phyloP scores from a whole-genome alignment of 1,284 basidiomycete genomes.

The Leccinum pachyderme region DNA sequence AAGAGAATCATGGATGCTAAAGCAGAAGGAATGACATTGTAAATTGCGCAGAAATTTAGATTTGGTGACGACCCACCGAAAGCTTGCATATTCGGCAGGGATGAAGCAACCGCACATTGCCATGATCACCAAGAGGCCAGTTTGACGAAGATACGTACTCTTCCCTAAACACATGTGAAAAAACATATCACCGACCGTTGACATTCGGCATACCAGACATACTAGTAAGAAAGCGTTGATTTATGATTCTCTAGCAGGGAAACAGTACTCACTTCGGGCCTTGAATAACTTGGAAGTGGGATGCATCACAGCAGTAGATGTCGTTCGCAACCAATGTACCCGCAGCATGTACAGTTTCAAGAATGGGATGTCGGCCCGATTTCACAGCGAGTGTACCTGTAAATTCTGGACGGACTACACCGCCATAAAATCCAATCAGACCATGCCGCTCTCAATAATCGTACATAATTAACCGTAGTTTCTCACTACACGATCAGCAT shows the following conservation, averaged over 20 bases:
- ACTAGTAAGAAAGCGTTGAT: conserved; percentile 38
- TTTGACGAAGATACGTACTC: conserved; percentile 88
- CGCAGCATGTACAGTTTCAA: conserved; percentile 70
- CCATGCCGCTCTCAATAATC: background rate
- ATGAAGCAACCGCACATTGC: conserved; percentile 90
- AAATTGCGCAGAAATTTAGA: background rate
- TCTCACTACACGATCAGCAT: conserved; percentile 47
- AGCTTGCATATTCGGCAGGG: conserved; percentile 87
- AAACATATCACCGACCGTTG: background rate
- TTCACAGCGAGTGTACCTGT: conserved; percentile 85
- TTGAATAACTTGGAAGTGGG: conserved; percentile 85
- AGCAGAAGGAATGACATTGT: background rate
- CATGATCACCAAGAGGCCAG: conserved; percentile 81
- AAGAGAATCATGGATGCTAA: conserved; percentile 77
- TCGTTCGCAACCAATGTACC: conserved; percentile 83
- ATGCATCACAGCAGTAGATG: conserved; percentile 77
- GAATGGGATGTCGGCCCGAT: conserved; percentile 80
- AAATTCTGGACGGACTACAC: conserved; percentile 81
- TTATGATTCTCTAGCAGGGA: background rate
- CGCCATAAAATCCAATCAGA: background rate
- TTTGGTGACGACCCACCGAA: conserved; percentile 47
- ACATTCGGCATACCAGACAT: conserved; percentile 66
- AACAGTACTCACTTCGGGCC: conserved; percentile 72
- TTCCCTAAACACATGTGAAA: conserved; percentile 56
- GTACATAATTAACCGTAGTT: conserved; percentile 56